Percentiles rank a stretch among this genome's conserved stretches.
phyloP scores from a whole-genome alignment of 116 monocot species.

The Papilionanthe hybrid region DNA sequence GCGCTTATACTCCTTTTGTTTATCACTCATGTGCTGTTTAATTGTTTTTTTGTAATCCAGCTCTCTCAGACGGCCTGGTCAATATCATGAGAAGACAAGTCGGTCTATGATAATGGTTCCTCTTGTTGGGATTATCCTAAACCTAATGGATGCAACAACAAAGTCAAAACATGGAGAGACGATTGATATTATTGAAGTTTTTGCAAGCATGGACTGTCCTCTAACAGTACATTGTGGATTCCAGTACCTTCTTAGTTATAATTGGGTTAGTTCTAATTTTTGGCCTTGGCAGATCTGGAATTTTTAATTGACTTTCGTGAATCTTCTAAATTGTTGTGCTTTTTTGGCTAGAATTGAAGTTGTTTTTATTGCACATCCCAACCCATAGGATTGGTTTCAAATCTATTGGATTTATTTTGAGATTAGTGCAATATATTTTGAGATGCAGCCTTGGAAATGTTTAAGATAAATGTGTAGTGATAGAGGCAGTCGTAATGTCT shows the following conservation, averaged over 20 bases:
- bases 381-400: no score
- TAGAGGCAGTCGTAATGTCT: background rate
- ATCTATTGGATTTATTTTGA: no score
- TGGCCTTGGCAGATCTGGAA: background rate
- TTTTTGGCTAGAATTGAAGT: no score
- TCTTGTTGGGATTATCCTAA: conserved; percentile 86
- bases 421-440: no score
- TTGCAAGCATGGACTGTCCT: conserved; percentile 89
- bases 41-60: conserved; percentile 24
- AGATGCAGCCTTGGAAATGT: no score
- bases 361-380: no score
- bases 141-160: conserved; percentile 55
- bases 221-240: conserved; percentile 74
- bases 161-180: conserved; percentile 25
- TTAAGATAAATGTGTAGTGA: no score
- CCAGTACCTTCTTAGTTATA: conserved; percentile 80
- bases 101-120: conserved; percentile 82
- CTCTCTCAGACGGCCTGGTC: conserved; percentile 61
- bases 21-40: background rate
- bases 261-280: conserved; percentile 62
- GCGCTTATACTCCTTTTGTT: background rate
- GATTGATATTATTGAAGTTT: conserved; percentile 64
- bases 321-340: no score
- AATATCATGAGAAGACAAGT: conserved; percentile 75
- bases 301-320: background rate